These are phyloP conservation scores for Penicillium flavigenum DNA, from an alignment of 495 filamentous ascomycete genomes.

Conservation along the genomic window DNA sequence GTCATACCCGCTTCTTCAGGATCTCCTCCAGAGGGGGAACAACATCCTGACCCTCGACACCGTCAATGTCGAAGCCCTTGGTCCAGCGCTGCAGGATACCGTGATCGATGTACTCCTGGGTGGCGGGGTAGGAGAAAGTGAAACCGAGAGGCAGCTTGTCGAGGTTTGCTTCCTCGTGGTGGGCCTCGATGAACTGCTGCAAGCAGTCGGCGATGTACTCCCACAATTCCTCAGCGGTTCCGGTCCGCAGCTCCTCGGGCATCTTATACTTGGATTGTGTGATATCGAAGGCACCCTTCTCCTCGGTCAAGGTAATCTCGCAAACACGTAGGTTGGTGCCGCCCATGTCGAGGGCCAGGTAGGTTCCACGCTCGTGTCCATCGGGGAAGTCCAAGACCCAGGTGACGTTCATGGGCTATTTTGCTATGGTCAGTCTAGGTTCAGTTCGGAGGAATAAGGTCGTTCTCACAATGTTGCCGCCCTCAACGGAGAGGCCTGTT, in stretches of 20 bases:
- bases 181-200: conserved; percentile 90
- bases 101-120: conserved; percentile 94
- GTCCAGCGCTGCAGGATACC: conserved; percentile 97
- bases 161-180: conserved; percentile 69
- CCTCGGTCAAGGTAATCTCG: conserved; percentile 86
- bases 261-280: conserved; percentile 98
- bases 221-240: conserved; percentile 90
- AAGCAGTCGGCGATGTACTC: conserved; percentile 97
- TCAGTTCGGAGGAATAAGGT: conserved; percentile 4
- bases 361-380: conserved; percentile 87
- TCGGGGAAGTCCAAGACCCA: conserved; percentile 96
- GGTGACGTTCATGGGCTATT: conserved; percentile 96
- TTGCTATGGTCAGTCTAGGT: neutral
- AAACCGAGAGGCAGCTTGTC: conserved; percentile 80
- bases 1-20: conserved; percentile 68
- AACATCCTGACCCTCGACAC: conserved; percentile 92
- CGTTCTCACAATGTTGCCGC: conserved; percentile 82
- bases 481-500: conserved; percentile 76
- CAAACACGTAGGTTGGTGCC: conserved; percentile 98
- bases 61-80: conserved; percentile 96
- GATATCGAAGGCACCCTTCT: conserved; percentile 96
- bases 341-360: conserved; percentile 94
- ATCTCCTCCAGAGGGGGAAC: conserved; percentile 90
- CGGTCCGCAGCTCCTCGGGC: conserved; percentile 92
- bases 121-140: conserved; percentile 97